A percentile compares a stretch with the other conserved stretches of the same genome.
Conservation (phyloP, 2,329 filamentous ascomycete genomes). For the Dactylonectria estremocensis region DNA sequence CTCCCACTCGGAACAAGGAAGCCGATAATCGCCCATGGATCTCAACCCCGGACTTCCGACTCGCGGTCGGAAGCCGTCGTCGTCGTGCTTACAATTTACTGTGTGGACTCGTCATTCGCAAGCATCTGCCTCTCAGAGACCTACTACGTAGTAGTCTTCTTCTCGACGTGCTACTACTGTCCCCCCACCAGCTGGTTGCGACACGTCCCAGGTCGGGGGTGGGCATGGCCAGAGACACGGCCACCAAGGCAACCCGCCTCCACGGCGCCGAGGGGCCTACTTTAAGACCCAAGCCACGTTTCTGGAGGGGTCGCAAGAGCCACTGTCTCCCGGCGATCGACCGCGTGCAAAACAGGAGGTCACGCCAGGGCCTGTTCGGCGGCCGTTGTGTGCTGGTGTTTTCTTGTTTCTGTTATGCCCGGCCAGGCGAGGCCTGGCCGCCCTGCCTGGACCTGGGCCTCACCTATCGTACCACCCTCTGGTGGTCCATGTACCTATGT, state of each 20-base stretch:
- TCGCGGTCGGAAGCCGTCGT: conserved; percentile 10
- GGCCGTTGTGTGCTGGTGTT: conserved; percentile 19
- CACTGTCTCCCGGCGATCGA: conserved; percentile 38
- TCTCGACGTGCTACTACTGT: conserved; percentile 13
- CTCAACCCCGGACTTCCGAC: conserved; percentile 23
- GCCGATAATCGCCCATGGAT: conserved; percentile 13
- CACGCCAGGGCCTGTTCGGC: conserved; percentile 21
- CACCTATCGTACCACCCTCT: conserved; percentile 38
- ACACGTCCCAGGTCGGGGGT: conserved; percentile 22
- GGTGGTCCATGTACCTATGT: conserved; percentile 10
- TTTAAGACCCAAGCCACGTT: conserved; percentile 45
- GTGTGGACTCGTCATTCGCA: conserved; percentile 20
- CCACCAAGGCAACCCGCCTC: conserved; percentile 33
- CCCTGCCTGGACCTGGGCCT: conserved; percentile 34
- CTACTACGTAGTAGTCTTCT: not conserved
- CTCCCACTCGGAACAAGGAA: conserved; percentile 35
- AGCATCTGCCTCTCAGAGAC: conserved; percentile 26
- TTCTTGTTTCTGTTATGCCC: conserved; percentile 28
- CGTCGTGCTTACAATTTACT: conserved; percentile 22
- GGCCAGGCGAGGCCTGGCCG: conserved; percentile 24
- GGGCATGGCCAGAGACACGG: conserved; percentile 29
- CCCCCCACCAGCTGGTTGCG: conserved; percentile 22
- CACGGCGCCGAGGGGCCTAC: conserved; percentile 27
- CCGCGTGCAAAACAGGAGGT: conserved; percentile 33
- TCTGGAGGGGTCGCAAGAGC: conserved; percentile 34